Base-by-base conservation (phyloP, 306 rosid genomes). In the Canavalia ensiformis region DNA sequence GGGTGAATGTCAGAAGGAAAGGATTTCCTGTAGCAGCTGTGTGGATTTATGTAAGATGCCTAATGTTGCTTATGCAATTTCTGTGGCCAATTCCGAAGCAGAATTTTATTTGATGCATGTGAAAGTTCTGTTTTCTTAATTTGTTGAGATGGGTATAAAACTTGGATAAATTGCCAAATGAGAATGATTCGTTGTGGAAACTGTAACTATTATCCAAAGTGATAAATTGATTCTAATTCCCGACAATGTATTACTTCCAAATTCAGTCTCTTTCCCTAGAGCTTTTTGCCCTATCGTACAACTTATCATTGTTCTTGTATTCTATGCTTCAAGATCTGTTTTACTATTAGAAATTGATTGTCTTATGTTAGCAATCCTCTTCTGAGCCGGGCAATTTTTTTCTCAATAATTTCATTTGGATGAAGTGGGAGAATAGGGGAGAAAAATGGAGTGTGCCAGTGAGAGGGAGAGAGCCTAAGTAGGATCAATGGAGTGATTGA, bases 1-100 rank as follows among this genome's bases (percentile, higher is more conserved):
- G 51, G 18, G 31, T 11, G 66, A 31, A 44, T 79, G 72, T 64
- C 63, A 47, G 72, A 65, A 72, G 79, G 67, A 5, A 75, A 67
- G 67, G 62, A 66, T 60, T 75, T 64, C 69, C 60, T 60, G 28
- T 68, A 52, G 84, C 64, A 62, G 86, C 64, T 30, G 8, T 60
- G 12, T 69, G 74, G 81, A 60, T 74, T 74, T 68, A 54, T 56
- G 55, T 47, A 11, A 55, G 59, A 68, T 54, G 50, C 51, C 56
- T 62, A 56, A 12, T 35, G 25, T 66, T 47, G 80, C 62, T 55
- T 50, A 46, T 50, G 54, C 73, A 63, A 81, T 72, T 47, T 46
- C 1, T 68, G 3, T 29, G 9, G 63, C 68, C 62, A 56, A 54
- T 75, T 82, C 55, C 80, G 11, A 65, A 69, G 70, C 45, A 60